These are phyloP conservation scores for Solanum chiquidenum DNA, from an alignment of 257 asterid genomes.

Conservation along the genomic window DNA sequence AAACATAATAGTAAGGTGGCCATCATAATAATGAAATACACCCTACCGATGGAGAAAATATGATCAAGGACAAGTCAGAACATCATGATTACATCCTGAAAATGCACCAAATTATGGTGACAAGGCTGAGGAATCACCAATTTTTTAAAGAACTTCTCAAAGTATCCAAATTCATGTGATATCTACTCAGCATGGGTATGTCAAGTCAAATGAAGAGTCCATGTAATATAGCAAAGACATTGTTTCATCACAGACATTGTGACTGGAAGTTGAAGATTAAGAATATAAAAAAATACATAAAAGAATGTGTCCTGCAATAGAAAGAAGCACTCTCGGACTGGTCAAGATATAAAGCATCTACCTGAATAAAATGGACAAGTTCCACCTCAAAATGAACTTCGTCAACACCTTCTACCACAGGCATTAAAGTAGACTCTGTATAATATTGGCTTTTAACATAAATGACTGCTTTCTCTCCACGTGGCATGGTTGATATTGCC, in stretches of 20 bases:
- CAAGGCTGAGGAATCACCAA: background rate
- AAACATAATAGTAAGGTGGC: background rate
- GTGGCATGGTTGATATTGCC: slow-evolving; percentile 84
- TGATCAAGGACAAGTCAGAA: background rate
- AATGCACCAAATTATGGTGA: background rate
- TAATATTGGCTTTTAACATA: slow-evolving; percentile 54
- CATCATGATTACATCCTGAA: background rate
- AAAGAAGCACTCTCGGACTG: background rate
- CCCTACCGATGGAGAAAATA: background rate
- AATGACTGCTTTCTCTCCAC: slow-evolving; percentile 80
- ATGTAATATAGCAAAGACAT: background rate
- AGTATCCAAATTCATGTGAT: background rate
- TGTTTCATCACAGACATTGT: background rate
- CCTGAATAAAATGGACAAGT: slow-evolving; percentile 86
- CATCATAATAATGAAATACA: background rate
- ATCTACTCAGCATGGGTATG: background rate
- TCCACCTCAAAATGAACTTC: slow-evolving; percentile 94
- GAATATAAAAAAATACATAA: background rate
- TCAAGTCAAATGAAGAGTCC: background rate
- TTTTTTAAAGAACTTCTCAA: background rate
- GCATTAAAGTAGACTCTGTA: slow-evolving; percentile 45
- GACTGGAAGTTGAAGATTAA: background rate
- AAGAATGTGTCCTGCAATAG: background rate
- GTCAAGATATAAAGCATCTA: slow-evolving; percentile 3
- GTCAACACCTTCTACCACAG: slow-evolving; percentile 41